A percentile compares a stretch with the other conserved stretches of the same genome.
Conservation (phyloP, 1,284 basidiomycete species). For the Cryptococcus deneoformans region DNA sequence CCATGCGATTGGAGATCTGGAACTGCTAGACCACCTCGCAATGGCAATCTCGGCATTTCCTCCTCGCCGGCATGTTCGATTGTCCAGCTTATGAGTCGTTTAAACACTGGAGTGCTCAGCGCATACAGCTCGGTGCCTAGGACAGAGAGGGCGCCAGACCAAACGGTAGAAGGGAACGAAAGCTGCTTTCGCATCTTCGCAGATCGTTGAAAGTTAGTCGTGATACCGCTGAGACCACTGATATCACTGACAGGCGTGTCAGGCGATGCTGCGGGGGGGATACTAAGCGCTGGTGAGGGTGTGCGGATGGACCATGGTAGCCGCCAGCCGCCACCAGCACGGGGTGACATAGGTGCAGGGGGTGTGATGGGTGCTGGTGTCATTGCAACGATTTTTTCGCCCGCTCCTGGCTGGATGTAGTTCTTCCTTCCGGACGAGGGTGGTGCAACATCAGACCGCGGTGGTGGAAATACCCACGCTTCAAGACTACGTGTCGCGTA, state of each 20-base stretch:
- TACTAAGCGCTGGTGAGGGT: conserved; percentile 24
- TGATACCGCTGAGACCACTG: not conserved
- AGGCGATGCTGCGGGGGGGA: conserved; percentile 13
- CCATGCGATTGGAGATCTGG: conserved; percentile 44
- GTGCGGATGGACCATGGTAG: conserved; percentile 42
- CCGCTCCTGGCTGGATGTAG: conserved; percentile 42
- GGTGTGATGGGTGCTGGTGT: conserved; percentile 35
- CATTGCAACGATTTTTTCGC: conserved; percentile 40
- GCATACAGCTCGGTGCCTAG: conserved; percentile 42
- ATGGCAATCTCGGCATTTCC: conserved; percentile 36
- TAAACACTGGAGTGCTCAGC: conserved; percentile 39
- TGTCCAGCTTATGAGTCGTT: conserved; percentile 22
- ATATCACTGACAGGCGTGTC: conserved; percentile 20
- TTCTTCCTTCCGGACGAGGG: conserved; percentile 45
- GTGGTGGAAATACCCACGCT: conserved; percentile 52
- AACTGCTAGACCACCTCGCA: conserved; percentile 47
- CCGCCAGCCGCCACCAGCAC: conserved; percentile 30
- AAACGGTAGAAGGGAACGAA: conserved; percentile 40
- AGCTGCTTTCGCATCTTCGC: conserved; percentile 24
- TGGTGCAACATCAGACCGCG: conserved; percentile 33
- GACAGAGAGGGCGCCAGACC: conserved; percentile 40
- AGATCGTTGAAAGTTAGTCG: conserved; percentile 1
- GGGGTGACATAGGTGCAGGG: conserved; percentile 16
- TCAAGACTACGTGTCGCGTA: conserved; percentile 45
- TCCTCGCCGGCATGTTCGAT: conserved; percentile 38